phyloP scores from a whole-genome alignment of 1,139 yeast species.

The Geotrichum candidum region DNA sequence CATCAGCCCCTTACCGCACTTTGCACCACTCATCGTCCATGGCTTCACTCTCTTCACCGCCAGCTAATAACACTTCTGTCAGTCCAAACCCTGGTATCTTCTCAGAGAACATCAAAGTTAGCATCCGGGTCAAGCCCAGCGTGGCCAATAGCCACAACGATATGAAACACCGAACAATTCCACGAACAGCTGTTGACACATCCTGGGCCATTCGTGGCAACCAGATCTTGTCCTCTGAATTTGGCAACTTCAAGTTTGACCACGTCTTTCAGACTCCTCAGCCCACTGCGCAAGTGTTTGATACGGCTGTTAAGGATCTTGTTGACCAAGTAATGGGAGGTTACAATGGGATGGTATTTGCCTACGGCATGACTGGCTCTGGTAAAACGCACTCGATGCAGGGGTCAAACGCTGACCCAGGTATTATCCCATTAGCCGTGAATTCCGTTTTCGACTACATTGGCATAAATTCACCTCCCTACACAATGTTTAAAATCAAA shows the following conservation, averaged over 20 bases:
- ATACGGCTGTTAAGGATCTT: conserved; percentile 52
- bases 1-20: neutral
- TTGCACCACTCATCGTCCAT: neutral
- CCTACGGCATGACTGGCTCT: conserved; percentile 94
- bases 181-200: neutral
- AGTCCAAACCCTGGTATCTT: conserved; percentile 18
- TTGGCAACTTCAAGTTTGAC: conserved; percentile 60
- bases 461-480: conserved; percentile 31
- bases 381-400: conserved; percentile 93
- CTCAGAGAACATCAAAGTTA: conserved; percentile 36
- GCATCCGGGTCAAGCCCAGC: conserved; percentile 33
- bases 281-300: conserved; percentile 57
- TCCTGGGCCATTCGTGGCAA: neutral
- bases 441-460: conserved; percentile 53
- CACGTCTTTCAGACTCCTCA: conserved; percentile 53
- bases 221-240: conserved; percentile 27
- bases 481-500: conserved; percentile 32
- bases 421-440: conserved; percentile 71
- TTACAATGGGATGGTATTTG: conserved; percentile 82
- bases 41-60: neutral
- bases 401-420: conserved; percentile 62
- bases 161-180: neutral
- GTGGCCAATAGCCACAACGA: no score
- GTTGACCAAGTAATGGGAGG: conserved; percentile 69
- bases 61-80: neutral